A percentile compares a stretch with the other conserved stretches of the same genome.
These are phyloP conservation scores for Blastosporella zonata DNA, from an alignment of 1,284 basidiomycete species.

Conservation along the genomic window DNA sequence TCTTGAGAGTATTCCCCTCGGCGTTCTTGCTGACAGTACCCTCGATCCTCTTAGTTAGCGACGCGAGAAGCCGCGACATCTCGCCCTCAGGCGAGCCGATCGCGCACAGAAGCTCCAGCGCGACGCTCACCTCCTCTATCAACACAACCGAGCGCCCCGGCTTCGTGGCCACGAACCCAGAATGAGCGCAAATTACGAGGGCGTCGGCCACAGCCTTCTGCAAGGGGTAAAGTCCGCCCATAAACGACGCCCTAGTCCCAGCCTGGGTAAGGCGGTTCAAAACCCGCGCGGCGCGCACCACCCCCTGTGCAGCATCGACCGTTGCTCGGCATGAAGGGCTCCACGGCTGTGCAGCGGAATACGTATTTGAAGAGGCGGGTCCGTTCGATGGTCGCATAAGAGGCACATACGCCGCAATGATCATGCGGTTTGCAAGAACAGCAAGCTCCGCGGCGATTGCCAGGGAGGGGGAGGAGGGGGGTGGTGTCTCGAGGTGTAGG, in stretches of 20 bases:
- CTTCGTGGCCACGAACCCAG: slow-evolving; percentile 48
- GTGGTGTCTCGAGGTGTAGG: slow-evolving; percentile 16
- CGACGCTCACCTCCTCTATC: slow-evolving; percentile 46
- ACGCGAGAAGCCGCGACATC: slow-evolving; percentile 44
- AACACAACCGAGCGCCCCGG: slow-evolving; percentile 35
- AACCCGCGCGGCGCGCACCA: slow-evolving; percentile 48
- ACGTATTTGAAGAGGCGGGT: slow-evolving; percentile 6
- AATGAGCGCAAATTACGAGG: slow-evolving; percentile 57
- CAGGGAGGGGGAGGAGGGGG: slow-evolving; percentile 19
- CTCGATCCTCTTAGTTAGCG: slow-evolving; percentile 34
- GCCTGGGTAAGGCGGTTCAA: slow-evolving; percentile 37
- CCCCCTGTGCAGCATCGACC: slow-evolving; percentile 57
- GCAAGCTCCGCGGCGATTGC: slow-evolving; percentile 48
- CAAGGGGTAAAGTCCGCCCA: slow-evolving; percentile 61
- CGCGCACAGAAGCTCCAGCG: slow-evolving; percentile 46
- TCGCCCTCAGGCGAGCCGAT: slow-evolving; percentile 31
- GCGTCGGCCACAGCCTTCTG: slow-evolving; percentile 60
- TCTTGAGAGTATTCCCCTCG: slow-evolving; percentile 36
- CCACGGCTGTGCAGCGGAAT: slow-evolving; percentile 20
- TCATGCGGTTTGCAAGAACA: slow-evolving; percentile 54
- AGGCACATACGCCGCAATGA: slow-evolving; percentile 65
- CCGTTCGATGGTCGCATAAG: slow-evolving; percentile 42
- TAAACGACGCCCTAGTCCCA: slow-evolving; percentile 13
- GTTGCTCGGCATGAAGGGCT: slow-evolving; percentile 48
- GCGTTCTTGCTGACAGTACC: slow-evolving; percentile 10